A percentile compares a stretch with the other conserved stretches of the same genome.
phyloP scores from a whole-genome alignment of 257 asterid species.

The Galeopsis tetrahit region DNA sequence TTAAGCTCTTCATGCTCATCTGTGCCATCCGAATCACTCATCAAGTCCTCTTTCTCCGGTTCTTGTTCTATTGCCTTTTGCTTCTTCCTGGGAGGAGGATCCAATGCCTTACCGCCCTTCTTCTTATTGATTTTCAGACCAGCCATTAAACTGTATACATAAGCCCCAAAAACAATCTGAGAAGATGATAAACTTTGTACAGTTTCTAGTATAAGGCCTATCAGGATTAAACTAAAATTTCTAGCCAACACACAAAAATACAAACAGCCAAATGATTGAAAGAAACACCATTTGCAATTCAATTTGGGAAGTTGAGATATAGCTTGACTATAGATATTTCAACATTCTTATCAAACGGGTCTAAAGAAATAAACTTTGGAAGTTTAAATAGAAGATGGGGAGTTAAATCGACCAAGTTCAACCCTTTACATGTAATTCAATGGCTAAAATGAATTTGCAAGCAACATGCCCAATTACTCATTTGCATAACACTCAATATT shows the following conservation, averaged over 20 bases:
- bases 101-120: slow-evolving; percentile 38
- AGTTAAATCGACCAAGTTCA: neutral
- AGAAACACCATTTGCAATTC: too few species aligned
- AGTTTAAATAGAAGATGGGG: neutral
- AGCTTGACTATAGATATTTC: too few species aligned
- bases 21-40: slow-evolving; percentile 52
- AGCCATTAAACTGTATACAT: slow-evolving; percentile 54
- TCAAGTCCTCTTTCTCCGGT: slow-evolving; percentile 47
- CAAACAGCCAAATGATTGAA: too few species aligned
- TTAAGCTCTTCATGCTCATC: slow-evolving; percentile 44
- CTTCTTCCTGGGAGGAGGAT: slow-evolving; percentile 62
- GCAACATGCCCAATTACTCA: neutral
- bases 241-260: too few species aligned
- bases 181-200: neutral
- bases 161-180: slow-evolving; percentile 18
- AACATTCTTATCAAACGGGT: too few species aligned
- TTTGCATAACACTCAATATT: neutral
- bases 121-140: slow-evolving; percentile 52
- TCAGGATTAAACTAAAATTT: too few species aligned
- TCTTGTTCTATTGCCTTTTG: slow-evolving; percentile 53
- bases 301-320: too few species aligned
- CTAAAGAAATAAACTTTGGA: neutral
- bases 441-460: neutral
- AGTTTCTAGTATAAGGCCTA: neutral
- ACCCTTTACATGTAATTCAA: neutral